These are phyloP conservation scores for Russula sp. DNA, from an alignment of 768 basidiomycete genomes.

Conservation along the genomic window DNA sequence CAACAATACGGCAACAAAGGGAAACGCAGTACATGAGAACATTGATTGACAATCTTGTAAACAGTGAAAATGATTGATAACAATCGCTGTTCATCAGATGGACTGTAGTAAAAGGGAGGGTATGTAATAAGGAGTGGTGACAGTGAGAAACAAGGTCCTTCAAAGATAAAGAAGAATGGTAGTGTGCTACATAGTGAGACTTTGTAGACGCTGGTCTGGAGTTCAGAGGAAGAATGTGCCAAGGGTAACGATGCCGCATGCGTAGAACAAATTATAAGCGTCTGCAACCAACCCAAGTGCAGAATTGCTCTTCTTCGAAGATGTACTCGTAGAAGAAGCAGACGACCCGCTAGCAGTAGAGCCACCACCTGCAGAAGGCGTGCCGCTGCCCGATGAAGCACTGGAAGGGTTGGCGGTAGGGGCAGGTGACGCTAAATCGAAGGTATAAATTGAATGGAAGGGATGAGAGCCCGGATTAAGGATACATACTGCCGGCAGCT, in stretches of 20 bases:
- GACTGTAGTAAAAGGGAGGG: neutral
- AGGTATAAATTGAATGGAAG: neutral
- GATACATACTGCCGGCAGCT: conserved; percentile 32
- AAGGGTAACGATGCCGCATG: conserved; percentile 2
- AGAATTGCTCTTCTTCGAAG: neutral
- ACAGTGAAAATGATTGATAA: conserved; percentile 7
- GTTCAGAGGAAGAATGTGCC: conserved; percentile 11
- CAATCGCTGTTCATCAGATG: conserved; percentile 1
- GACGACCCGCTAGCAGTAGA: conserved; percentile 1
- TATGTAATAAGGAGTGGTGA: neutral
- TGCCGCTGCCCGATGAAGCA: neutral
- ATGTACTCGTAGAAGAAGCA: neutral
- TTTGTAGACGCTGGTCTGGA: neutral
- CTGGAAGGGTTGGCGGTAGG: neutral
- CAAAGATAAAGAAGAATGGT: neutral
- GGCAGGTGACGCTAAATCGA: conserved; percentile 13
- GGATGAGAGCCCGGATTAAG: neutral
- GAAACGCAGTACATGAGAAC: conserved; percentile 4
- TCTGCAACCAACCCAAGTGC: neutral
- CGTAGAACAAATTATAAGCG: conserved; percentile 3
- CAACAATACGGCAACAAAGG: neutral
- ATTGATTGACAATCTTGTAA: conserved; percentile 4
- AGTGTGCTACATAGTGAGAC: neutral
- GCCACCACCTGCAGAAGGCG: neutral
- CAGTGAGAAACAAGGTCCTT: neutral